Evolutionary conservation across 129 eudicot genomes (phyloP).

Genomic region (Tanacetum coccineum): DNA sequence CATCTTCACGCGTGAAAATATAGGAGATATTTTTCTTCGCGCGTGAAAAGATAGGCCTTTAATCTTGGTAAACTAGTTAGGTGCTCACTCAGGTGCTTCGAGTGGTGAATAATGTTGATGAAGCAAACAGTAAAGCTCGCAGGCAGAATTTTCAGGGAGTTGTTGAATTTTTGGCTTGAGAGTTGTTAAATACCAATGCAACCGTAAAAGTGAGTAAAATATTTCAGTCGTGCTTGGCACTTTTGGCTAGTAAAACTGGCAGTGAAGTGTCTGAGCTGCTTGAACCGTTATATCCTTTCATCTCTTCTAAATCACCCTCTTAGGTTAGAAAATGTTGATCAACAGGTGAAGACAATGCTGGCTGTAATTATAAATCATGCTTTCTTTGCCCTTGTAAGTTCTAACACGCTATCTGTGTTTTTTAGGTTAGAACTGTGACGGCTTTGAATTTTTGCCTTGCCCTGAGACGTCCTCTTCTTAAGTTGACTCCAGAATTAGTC

Average conservation of each 20-base stretch:
- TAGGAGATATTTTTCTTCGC: too few species aligned
- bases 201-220: conserved; percentile 77
- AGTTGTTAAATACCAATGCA: conserved; percentile 74
- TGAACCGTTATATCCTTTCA: too few species aligned
- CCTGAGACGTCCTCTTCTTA: conserved; percentile 98
- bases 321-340: conserved; percentile 88
- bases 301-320: conserved; percentile 83
- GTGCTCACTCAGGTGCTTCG: too few species aligned
- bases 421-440: conserved; percentile 90
- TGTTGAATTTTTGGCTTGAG: too few species aligned
- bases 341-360: conserved; percentile 57
- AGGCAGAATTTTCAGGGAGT: too few species aligned
- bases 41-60: too few species aligned
- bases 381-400: neutral
- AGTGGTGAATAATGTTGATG: too few species aligned
- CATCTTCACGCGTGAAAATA: too few species aligned
- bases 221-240: conserved; percentile 96
- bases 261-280: too few species aligned
- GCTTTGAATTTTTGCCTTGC: conserved; percentile 96
- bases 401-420: conserved; percentile 22
- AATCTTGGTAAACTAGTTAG: too few species aligned
- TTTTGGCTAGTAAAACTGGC: conserved; percentile 96
- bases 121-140: too few species aligned
- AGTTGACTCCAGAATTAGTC: conserved; percentile 82
- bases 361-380: conserved; percentile 2